Percentiles rank a stretch among this genome's conserved stretches.
phyloP scores from a whole-genome alignment of 2,329 filamentous ascomycete species.

The Periconia sp. region DNA sequence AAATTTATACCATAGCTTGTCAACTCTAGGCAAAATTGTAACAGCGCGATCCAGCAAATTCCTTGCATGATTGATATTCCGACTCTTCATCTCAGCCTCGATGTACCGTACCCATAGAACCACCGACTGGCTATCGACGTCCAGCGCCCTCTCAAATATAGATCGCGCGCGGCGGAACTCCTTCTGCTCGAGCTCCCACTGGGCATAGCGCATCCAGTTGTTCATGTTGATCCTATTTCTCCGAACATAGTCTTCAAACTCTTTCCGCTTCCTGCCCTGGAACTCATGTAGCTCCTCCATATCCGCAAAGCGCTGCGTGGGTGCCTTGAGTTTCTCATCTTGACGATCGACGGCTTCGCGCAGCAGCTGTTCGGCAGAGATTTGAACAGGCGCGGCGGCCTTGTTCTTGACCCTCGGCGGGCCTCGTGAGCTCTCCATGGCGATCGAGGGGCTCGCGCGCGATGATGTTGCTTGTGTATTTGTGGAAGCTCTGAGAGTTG shows the following conservation, averaged over 20 bases:
- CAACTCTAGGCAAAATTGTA: slow-evolving; percentile 84
- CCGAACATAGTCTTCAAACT: slow-evolving; percentile 97
- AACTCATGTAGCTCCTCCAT: slow-evolving; percentile 98
- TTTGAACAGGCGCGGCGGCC: slow-evolving; percentile 80
- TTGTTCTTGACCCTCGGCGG: slow-evolving; percentile 99
- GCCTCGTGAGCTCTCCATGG: slow-evolving; percentile 86
- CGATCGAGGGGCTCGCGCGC: not conserved
- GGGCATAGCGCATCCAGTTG: slow-evolving; percentile 98
- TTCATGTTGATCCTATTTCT: slow-evolving; percentile 95
- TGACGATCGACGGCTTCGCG: slow-evolving; percentile 97
- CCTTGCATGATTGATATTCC: slow-evolving; percentile 85
- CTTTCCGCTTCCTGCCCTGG: slow-evolving; percentile 92
- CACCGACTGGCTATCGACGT: slow-evolving; percentile 87
- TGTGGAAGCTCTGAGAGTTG: slow-evolving; percentile 11
- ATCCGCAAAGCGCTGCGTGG: slow-evolving; percentile 93
- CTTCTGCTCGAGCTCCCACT: slow-evolving; percentile 98
- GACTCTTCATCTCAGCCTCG: slow-evolving; percentile 88
- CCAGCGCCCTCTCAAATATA: slow-evolving; percentile 92
- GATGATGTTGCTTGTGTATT: slow-evolving; percentile 4
- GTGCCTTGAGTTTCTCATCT: slow-evolving; percentile 84
- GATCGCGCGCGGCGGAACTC: slow-evolving; percentile 90
- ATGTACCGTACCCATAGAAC: slow-evolving; percentile 91
- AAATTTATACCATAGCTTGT: slow-evolving; percentile 99
- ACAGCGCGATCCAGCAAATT: slow-evolving; percentile 96
- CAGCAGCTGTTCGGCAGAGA: slow-evolving; percentile 95